phyloP scores from a whole-genome alignment of 2,329 filamentous ascomycete genomes.

The Aspergillus piperis region DNA sequence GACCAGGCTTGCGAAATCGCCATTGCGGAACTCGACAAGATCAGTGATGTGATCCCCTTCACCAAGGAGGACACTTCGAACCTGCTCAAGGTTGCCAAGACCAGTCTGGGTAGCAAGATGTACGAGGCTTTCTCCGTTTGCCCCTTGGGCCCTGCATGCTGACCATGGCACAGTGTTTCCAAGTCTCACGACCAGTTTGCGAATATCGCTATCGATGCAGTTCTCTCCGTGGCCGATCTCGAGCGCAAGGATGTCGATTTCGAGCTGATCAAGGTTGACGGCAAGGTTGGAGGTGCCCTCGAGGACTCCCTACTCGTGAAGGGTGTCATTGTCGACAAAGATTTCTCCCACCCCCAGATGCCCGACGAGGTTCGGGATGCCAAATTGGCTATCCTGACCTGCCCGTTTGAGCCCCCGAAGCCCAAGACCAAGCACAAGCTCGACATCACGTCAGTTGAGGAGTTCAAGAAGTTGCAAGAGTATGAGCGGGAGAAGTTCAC shows the following conservation, averaged over 20 bases:
- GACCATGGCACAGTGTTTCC: conserved; percentile 63
- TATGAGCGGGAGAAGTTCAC: conserved; percentile 97
- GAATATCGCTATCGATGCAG: conserved; percentile 94
- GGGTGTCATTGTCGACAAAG: conserved; percentile 98
- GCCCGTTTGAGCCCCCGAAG: conserved; percentile 97
- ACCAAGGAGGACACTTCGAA: conserved; percentile 77
- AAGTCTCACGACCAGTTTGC: conserved; percentile 98
- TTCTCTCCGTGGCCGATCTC: conserved; percentile 92
- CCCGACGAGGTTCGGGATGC: conserved; percentile 91
- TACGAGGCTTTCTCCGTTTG: conserved; percentile 23
- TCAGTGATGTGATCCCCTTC: conserved; percentile 90
- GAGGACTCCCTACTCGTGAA: conserved; percentile 95
- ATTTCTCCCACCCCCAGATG: conserved; percentile 99
- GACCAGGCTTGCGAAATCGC: conserved; percentile 97
- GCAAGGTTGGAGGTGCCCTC: conserved; percentile 90
- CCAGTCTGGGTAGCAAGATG: conserved; percentile 96
- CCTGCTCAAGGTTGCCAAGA: conserved; percentile 91
- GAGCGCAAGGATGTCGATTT: conserved; percentile 98
- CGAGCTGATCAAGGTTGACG: conserved; percentile 98
- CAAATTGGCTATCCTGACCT: conserved; percentile 96
- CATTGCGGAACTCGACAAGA: conserved; percentile 85
- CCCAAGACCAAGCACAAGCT: conserved; percentile 99
- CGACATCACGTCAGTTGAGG: conserved; percentile 93
- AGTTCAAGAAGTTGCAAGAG: conserved; percentile 95
- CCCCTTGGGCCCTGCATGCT: conserved; percentile 12